Percentiles rank a stretch among this genome's conserved stretches.
phyloP scores from a whole-genome alignment of 2,329 filamentous ascomycete species.

The Colletotrichum incanum region DNA sequence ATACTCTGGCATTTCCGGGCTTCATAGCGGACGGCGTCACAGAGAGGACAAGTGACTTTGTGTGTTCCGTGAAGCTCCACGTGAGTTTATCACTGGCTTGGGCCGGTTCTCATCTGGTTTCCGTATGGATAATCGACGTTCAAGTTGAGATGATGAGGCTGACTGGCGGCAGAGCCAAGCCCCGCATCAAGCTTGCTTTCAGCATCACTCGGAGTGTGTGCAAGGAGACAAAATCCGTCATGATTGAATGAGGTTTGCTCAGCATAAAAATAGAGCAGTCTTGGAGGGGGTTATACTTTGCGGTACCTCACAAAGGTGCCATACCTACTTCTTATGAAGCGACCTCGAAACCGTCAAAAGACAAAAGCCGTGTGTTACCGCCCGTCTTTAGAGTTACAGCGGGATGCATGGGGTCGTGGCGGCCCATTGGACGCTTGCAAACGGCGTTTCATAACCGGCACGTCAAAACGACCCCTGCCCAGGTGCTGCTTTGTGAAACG shows the following conservation, averaged over 20 bases:
- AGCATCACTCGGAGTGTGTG: background rate
- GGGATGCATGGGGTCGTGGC: background rate
- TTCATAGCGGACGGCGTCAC: background rate
- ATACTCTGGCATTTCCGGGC: background rate
- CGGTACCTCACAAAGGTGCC: no score
- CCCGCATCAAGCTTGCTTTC: background rate
- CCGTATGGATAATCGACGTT: background rate
- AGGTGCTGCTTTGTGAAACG: constrained; percentile 18
- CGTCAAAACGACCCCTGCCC: constrained; percentile 13
- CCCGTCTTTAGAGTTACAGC: background rate
- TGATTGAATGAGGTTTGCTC: background rate
- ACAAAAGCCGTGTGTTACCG: no score
- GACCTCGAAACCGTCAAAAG: background rate
- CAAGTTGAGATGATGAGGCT: background rate
- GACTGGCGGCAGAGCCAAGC: background rate
- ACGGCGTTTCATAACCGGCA: constrained; percentile 27
- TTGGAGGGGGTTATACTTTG: no score
- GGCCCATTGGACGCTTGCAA: background rate
- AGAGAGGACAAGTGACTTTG: no score
- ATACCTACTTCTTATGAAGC: no score
- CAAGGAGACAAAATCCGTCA: background rate
- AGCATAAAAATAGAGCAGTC: background rate
- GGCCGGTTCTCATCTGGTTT: background rate
- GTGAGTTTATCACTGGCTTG: background rate
- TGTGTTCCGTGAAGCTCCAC: no score